Evolutionary conservation across 345 rosid genomes (phyloP).

Genomic region (Luvunga scandens): DNA sequence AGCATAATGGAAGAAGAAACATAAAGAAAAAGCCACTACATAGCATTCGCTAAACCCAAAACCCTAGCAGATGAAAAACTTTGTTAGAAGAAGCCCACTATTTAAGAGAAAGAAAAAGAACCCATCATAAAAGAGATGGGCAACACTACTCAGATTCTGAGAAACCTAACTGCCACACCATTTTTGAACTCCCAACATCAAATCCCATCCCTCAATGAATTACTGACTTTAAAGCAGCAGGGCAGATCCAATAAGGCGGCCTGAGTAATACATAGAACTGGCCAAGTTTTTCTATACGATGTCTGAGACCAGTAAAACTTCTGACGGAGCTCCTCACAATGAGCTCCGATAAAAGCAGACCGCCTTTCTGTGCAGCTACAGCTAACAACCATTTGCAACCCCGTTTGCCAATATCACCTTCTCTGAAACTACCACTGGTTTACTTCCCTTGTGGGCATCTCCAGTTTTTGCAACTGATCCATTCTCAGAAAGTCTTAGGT

Average conservation of each 20-base stretch:
- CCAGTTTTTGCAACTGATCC: slow-evolving; percentile 26
- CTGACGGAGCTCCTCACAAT: background rate
- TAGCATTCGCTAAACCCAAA: slow-evolving; percentile 30
- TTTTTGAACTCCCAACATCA: background rate
- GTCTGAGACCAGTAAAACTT: slow-evolving; percentile 14
- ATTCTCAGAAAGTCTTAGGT: slow-evolving; percentile 32
- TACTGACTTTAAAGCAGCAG: background rate
- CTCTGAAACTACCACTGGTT: slow-evolving; percentile 28
- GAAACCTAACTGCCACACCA: slow-evolving; percentile 12
- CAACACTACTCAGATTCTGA: background rate
- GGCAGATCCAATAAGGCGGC: slow-evolving; percentile 2
- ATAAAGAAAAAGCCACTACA: slow-evolving; percentile 17
- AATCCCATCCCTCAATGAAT: slow-evolving; percentile 1
- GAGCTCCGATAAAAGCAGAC: background rate
- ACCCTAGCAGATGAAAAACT: slow-evolving; percentile 23
- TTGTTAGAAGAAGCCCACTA: slow-evolving; percentile 32
- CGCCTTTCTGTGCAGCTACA: slow-evolving; percentile 18
- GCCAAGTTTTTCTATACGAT: slow-evolving; percentile 4
- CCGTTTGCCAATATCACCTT: slow-evolving; percentile 19
- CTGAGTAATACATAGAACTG: background rate
- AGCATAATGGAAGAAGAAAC: background rate
- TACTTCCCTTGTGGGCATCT: slow-evolving; percentile 15
- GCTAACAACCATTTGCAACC: slow-evolving; percentile 43
- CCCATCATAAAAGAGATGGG: background rate
- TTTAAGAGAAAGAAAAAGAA: slow-evolving; percentile 4